Percentiles rank a stretch among this genome's conserved stretches.
These are phyloP conservation scores for Ophiostoma himal-ulmi DNA, from an alignment of 2,329 filamentous ascomycete genomes.

Conservation along the genomic window DNA sequence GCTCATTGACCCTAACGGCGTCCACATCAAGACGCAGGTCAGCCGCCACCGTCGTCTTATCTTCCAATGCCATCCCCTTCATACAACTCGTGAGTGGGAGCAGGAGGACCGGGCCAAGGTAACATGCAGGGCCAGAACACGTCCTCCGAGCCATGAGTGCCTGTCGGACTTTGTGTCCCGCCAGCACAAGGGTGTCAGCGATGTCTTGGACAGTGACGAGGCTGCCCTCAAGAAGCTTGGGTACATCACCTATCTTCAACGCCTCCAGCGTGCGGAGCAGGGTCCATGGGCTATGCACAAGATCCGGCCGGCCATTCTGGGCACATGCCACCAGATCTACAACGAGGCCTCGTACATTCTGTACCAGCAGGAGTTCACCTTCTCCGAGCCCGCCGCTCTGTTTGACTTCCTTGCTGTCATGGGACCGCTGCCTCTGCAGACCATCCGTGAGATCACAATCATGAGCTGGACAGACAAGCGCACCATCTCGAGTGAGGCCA, in stretches of 20 bases:
- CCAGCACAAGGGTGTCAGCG: not conserved
- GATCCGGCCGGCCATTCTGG: conserved; percentile 13
- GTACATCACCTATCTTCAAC: not conserved
- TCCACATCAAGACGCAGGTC: conserved; percentile 3
- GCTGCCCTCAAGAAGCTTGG: not conserved
- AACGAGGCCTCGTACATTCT: conserved; percentile 1
- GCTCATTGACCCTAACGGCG: not conserved
- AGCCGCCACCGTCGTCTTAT: not conserved
- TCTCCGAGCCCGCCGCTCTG: not conserved
- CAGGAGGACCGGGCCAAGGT: not conserved
- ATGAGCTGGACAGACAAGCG: conserved; percentile 14
- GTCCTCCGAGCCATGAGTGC: conserved; percentile 3
- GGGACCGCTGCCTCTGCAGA: not conserved
- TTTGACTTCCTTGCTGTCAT: conserved; percentile 9
- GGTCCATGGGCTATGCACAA: not conserved
- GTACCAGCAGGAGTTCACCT: conserved; percentile 16
- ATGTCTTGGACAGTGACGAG: conserved; percentile 1
- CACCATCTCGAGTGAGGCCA: conserved; percentile 3
- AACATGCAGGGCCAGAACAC: not conserved
- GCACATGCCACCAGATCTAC: conserved; percentile 9
- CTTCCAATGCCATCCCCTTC: conserved; percentile 8
- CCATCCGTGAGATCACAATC: conserved; percentile 5
- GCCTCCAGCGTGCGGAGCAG: not conserved
- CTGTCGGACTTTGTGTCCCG: conserved; percentile 1
- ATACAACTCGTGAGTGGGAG: not conserved